Base-by-base conservation (phyloP, 306 rosid genomes). In the Cucurbita ficifolia region DNA sequence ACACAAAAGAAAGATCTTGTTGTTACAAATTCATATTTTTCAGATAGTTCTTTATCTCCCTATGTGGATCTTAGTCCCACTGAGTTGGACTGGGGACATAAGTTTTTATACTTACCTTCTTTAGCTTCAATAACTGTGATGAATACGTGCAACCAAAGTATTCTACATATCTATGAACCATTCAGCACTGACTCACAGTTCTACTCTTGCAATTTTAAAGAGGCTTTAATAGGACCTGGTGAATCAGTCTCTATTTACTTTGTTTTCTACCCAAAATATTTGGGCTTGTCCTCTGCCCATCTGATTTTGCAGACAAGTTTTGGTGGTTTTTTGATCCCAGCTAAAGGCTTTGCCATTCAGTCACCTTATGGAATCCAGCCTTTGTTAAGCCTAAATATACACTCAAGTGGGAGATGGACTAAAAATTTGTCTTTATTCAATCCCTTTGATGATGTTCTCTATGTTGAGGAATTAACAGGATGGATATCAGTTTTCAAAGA, bases 141-240 rank as follows among this genome's bases (percentile, higher is more conserved):
- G 77, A 94, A 94, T 80, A 85, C 86, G 3, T 89, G 97, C 85
- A 89, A 83, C 65, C 92, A 86, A 74, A 83, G 95, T 81, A 69
- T 79, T 77, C 78, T 94, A 80, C 86, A 86, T 82, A 86, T 94
- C 68, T 91, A 86, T 77, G 97, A 94, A 76, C 99, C 97, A 35
- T 91, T 87, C 85, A 91, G 96, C 83, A 81, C 88, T 2, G 90
- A 89, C 84, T 39, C 74, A 42, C 99, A 94, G 91, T 94, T 94
- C 88, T 94, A 91, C 80, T 84, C 96, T 39, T 91, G 96, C 83
- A 94, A 94, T 87, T 86, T 86, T 73, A 94, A 88, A 12, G 90
- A 85, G 81, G 81, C 79, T 85, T 79, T 81, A 12, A 76, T 94
- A 71, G 82, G 84, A 77, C 99, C 92, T 48, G 97, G 96, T 79